Evolutionary conservation across 768 basidiomycete species (phyloP), one percentile per base, ranked within the genome.

Genomic region (Russula olivacea): DNA sequence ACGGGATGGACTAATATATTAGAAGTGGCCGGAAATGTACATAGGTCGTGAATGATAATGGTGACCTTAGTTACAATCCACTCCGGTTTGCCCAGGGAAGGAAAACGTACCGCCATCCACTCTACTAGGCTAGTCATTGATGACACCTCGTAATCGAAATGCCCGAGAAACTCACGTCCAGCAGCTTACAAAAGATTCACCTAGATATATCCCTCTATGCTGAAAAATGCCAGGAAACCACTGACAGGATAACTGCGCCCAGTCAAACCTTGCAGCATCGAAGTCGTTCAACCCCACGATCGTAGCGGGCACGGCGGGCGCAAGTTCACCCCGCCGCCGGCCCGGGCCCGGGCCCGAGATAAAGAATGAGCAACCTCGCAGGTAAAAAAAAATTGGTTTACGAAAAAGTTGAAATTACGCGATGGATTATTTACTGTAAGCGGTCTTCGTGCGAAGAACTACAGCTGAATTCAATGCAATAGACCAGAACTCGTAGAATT

Each of bases 391-490:
- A 19, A 55, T 61, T 32, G 48, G 43, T 45, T 38, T 17, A 5
- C n/a, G 17, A 19, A 17, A 12, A 38, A 41, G 36, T n/a, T 10
- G 49, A 36, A 10, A 15, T 3, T 21, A 21, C 23, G 28, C 2
- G 45, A 52, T 28, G 65, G 75, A 47, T 50, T 47, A 11, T 11
- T 10, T 47, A 83, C 84, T 78, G 72, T 55, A 74, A 71, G 54
- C 83, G 76, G 64, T 83, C 81, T 23, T 73, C 72, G 17, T 72
- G 75, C 81, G 82, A 83, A 15, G 72, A n/a, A n/a, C n/a, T n/a
- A n/a, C n/a, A n/a, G n/a, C n/a, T n/a, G n/a, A n/a, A n/a, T n/a
- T n/a, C n/a, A n/a, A n/a, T n/a, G n/a, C n/a, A n/a, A n/a, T n/a
- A n/a, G n/a, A n/a, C n/a, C n/a, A n/a, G n/a, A n/a, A n/a, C n/a